phyloP scores from a whole-genome alignment of 345 rosid genomes.

The Euphorbia lathyris region DNA sequence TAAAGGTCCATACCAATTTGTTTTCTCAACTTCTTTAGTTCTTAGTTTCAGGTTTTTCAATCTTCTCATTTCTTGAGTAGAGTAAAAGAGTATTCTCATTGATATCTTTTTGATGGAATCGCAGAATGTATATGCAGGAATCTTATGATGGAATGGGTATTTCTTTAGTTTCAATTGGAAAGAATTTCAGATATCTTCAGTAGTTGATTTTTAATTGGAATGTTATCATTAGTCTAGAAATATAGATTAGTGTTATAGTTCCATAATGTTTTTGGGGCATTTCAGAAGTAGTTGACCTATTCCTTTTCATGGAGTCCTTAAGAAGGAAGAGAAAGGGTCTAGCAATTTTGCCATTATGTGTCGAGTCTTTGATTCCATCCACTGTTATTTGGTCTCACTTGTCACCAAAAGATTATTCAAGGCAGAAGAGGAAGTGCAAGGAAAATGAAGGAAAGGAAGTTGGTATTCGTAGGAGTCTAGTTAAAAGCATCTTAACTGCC shows the following conservation, averaged over 20 bases:
- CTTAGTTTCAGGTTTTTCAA: background rate
- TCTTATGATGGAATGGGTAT: background rate
- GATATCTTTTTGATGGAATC: constrained; percentile 4
- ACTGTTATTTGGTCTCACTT: constrained; percentile 8
- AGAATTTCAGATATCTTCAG: constrained; percentile 4
- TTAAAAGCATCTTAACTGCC: constrained; percentile 14
- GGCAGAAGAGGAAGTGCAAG: constrained; percentile 17
- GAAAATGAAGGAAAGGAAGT: constrained; percentile 9
- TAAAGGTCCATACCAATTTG: background rate
- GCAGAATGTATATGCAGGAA: constrained; percentile 12
- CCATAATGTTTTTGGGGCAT: constrained; percentile 2
- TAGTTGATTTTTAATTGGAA: constrained; percentile 2
- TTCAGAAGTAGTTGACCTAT: constrained; percentile 6
- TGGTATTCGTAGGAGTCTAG: constrained; percentile 8
- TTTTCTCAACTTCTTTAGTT: background rate
- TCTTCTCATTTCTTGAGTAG: background rate
- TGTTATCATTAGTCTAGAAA: background rate
- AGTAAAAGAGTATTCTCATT: constrained; percentile 3
- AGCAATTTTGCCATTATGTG: constrained; percentile 6
- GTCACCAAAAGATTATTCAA: constrained; percentile 13
- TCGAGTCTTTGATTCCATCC: background rate
- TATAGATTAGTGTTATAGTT: background rate
- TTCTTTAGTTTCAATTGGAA: constrained; percentile 15
- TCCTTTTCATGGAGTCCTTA: constrained; percentile 11
- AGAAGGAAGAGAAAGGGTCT: constrained; percentile 21